phyloP scores from a whole-genome alignment of 768 basidiomycete species.

The Albatrellus ellisii region DNA sequence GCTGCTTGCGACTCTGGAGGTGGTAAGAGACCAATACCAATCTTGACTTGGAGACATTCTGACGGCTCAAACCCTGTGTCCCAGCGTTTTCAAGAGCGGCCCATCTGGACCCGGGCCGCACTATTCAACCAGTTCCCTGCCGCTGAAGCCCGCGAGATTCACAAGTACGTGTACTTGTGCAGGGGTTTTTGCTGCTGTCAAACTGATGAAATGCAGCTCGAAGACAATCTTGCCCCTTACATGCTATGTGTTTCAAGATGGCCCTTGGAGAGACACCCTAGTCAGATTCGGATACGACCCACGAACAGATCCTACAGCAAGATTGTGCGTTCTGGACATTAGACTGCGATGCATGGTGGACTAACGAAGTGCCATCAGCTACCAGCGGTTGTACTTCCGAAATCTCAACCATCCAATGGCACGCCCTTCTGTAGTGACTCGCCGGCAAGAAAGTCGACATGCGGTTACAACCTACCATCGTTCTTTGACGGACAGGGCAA shows the following conservation, averaged over 20 bases:
- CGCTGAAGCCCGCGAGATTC: constrained; percentile 54
- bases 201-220: constrained; percentile 33
- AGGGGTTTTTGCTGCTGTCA: background rate
- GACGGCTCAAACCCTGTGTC: background rate
- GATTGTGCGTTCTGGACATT: constrained; percentile 44
- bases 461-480: constrained; percentile 17
- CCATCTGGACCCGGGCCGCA: constrained; percentile 83
- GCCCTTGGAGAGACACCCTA: constrained; percentile 87
- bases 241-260: constrained; percentile 85
- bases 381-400: constrained; percentile 85
- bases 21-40: constrained; percentile 23
- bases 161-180: constrained; percentile 42
- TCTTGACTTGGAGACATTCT: background rate
- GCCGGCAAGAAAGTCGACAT: constrained; percentile 42
- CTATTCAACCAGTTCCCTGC: constrained; percentile 71
- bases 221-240: constrained; percentile 71
- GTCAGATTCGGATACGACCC: constrained; percentile 88
- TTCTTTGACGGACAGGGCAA: constrained; percentile 22
- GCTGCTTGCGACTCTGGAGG: constrained; percentile 40
- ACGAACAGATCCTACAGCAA: constrained; percentile 51
- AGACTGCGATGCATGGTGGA: background rate
- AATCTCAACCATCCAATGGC: constrained; percentile 74
- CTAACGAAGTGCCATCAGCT: constrained; percentile 36
- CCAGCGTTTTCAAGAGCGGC: constrained; percentile 61
- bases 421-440: constrained; percentile 61